Evolutionary conservation across 1,139 yeast genomes (phyloP).

Genomic region (Taiozyma sp.): DNA sequence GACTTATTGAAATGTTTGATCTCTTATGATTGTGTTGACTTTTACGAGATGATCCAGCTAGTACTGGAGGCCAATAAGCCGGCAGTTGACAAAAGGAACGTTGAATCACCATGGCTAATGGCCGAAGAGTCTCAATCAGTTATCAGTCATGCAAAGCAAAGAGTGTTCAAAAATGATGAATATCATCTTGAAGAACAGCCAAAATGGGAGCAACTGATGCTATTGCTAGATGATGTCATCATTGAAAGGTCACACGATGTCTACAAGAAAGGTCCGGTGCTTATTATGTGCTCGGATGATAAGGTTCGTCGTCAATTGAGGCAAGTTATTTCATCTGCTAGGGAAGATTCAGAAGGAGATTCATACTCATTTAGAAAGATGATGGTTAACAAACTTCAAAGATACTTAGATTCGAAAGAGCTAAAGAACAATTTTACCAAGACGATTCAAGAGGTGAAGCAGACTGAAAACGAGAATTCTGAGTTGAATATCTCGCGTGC

Average conservation of each 20-base stretch:
- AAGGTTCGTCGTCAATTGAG: constrained; percentile 52
- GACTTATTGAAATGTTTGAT: constrained; percentile 53
- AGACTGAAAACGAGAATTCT: constrained; percentile 16
- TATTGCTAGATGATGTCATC: constrained; percentile 66
- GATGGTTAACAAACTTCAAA: constrained; percentile 48
- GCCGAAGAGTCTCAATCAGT: constrained; percentile 81
- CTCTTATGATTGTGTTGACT: constrained; percentile 65
- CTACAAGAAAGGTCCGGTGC: constrained; percentile 48
- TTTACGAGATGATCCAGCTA: constrained; percentile 63
- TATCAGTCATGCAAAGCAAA: constrained; percentile 59
- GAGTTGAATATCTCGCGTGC: constrained; percentile 30
- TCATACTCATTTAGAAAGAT: constrained; percentile 37
- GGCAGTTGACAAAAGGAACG: constrained; percentile 39
- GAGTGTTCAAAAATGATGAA: constrained; percentile 46
- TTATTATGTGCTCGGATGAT: constrained; percentile 66
- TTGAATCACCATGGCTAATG: constrained; percentile 80
- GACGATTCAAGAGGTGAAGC: constrained; percentile 26
- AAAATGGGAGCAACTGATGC: constrained; percentile 80
- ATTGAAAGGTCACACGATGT: constrained; percentile 38
- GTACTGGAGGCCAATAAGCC: constrained; percentile 61
- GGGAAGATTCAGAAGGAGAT: constrained; percentile 24
- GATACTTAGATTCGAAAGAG: constrained; percentile 52
- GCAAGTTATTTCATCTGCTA: constrained; percentile 37
- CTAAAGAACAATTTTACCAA: constrained; percentile 27
- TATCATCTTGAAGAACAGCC: constrained; percentile 74